A percentile compares a stretch with the other conserved stretches of the same genome.
These are phyloP conservation scores for Silene conica DNA, from an alignment of 148 eudicot genomes.

Conservation along the genomic window DNA sequence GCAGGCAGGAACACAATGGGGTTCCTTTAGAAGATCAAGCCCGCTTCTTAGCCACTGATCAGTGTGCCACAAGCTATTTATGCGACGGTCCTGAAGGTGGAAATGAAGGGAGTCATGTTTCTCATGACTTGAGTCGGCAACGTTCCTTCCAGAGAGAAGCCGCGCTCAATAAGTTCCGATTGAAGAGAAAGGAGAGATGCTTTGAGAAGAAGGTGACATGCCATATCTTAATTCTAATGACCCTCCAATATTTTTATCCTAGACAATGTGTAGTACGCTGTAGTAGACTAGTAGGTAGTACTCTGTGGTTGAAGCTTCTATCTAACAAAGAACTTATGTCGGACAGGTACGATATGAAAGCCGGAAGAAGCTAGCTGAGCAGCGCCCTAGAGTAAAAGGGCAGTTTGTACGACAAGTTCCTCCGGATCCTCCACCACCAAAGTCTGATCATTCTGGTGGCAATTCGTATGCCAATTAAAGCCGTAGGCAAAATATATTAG, in stretches of 20 bases:
- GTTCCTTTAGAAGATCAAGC: constrained; percentile 35
- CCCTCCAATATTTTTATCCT: background rate
- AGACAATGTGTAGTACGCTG: background rate
- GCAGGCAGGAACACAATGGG: constrained; percentile 31
- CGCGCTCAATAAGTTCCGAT: constrained; percentile 73
- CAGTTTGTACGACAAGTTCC: constrained; percentile 87
- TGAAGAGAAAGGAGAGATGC: constrained; percentile 95
- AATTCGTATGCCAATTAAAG: constrained; percentile 22
- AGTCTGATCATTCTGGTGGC: constrained; percentile 30
- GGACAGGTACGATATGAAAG: constrained; percentile 87
- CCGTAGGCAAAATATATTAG: background rate
- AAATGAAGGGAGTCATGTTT: constrained; percentile 27
- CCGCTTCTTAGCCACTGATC: constrained; percentile 49
- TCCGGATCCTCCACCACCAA: constrained; percentile 41
- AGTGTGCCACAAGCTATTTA: constrained; percentile 55
- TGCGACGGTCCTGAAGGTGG: constrained; percentile 39
- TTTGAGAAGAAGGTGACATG: constrained; percentile 79
- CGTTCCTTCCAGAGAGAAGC: constrained; percentile 64
- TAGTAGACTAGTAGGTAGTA: background rate
- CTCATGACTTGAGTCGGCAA: constrained; percentile 32
- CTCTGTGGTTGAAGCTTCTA: constrained; percentile 8
- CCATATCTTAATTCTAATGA: background rate
- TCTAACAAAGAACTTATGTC: constrained; percentile 2
- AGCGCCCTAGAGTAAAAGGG: constrained; percentile 92
- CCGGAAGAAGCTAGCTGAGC: constrained; percentile 88